Evolutionary conservation across 441 rosid species (phyloP).

Genomic region (Flueggea neowawraea): DNA sequence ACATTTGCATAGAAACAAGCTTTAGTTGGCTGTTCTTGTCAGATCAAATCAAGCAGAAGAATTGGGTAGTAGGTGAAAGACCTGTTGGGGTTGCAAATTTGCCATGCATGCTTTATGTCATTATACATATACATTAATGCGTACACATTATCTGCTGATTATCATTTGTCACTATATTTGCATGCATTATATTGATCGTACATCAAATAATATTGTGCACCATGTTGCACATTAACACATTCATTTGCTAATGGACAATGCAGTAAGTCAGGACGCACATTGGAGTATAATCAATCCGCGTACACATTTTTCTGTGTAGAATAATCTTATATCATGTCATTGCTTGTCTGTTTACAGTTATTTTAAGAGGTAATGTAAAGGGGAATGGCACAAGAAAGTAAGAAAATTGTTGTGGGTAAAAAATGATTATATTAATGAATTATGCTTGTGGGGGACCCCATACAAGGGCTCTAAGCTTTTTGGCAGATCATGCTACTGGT

Average conservation of each 20-base stretch:
- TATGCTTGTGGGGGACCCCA: constrained; percentile 1
- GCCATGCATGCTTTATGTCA: too few relatives aligned
- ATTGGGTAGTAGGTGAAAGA: constrained; percentile 37
- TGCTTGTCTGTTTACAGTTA: background rate
- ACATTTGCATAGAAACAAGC: constrained; percentile 70
- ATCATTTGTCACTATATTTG: constrained; percentile 9
- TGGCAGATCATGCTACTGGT: constrained; percentile 15
- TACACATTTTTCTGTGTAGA: constrained; percentile 2
- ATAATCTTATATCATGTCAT: background rate
- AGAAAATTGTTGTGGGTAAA: constrained; percentile 12
- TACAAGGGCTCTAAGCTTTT: constrained; percentile 2
- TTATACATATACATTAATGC: too few relatives aligned
- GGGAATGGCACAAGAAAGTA: constrained; percentile 3
- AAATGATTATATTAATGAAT: background rate
- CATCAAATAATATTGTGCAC: constrained; percentile 3
- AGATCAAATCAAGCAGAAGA: constrained; percentile 56
- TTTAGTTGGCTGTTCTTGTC: constrained; percentile 71
- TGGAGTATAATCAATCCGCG: constrained; percentile 3
- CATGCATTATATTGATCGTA: constrained; percentile 1
- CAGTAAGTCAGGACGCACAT: background rate
- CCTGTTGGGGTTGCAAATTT: background rate
- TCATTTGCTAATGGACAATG: constrained; percentile 14
- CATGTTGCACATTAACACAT: constrained; percentile 11
- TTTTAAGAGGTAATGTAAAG: constrained; percentile 16
- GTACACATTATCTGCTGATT: too few relatives aligned